These are phyloP conservation scores for Phycomyces nitens DNA, from an alignment of 192 early-diverging fungal genomes.

Conservation along the genomic window DNA sequence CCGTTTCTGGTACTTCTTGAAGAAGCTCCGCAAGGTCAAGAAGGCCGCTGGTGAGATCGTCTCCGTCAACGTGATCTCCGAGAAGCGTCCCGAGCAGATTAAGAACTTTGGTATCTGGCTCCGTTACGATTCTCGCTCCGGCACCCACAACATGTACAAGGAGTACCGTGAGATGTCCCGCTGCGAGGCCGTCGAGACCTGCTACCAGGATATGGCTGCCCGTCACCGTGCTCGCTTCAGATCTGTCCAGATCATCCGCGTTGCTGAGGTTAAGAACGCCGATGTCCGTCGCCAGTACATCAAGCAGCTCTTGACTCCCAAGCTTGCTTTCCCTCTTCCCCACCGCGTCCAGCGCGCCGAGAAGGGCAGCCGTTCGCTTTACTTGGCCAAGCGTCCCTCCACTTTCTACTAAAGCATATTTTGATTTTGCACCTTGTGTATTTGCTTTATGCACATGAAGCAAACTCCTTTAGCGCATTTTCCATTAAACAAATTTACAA, in stretches of 20 bases:
- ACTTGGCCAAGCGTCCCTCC: constrained; percentile 89
- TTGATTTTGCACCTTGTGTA: too few species aligned
- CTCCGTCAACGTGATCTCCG: constrained; percentile 94
- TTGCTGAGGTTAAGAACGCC: constrained; percentile 82
- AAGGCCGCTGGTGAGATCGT: constrained; percentile 99
- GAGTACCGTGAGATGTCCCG: constrained; percentile 98
- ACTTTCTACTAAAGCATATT: constrained; percentile 75
- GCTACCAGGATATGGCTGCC: constrained; percentile 98
- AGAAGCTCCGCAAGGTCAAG: constrained; percentile 99
- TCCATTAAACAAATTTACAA: too few species aligned
- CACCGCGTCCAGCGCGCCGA: constrained; percentile 86
- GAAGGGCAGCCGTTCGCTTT: constrained; percentile 81
- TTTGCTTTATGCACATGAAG: too few species aligned
- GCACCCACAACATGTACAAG: constrained; percentile 99
- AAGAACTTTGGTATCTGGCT: constrained; percentile 99
- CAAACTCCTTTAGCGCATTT: too few species aligned
- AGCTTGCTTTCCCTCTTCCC: constrained; percentile 96
- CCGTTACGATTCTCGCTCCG: constrained; percentile 99
- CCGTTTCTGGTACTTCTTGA: constrained; percentile 99
- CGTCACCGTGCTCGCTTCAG: constrained; percentile 97
- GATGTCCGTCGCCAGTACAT: constrained; percentile 98
- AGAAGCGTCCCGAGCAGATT: constrained; percentile 85
- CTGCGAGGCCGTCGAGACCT: constrained; percentile 62
- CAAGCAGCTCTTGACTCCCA: constrained; percentile 87
- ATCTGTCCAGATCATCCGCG: constrained; percentile 99